Percentiles rank a stretch among this genome's conserved stretches.
phyloP scores from a whole-genome alignment of 257 asterid genomes.

The Fraxinus pennsylvanica region DNA sequence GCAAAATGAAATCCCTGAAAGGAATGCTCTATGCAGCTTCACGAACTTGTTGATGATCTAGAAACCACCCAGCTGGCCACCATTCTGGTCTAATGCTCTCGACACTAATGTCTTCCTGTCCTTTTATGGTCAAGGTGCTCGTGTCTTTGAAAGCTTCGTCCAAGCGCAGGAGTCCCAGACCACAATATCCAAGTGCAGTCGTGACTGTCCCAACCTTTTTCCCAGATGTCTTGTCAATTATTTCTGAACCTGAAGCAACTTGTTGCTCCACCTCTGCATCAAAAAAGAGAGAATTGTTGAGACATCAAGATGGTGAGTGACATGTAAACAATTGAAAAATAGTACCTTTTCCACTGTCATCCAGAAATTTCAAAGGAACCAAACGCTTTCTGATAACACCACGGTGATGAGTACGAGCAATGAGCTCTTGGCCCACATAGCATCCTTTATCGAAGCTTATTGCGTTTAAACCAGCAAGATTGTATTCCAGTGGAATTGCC shows the following conservation, averaged over 20 bases:
- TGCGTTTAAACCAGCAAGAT: constrained; percentile 77
- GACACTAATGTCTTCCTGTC: constrained; percentile 55
- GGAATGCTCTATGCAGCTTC: constrained; percentile 39
- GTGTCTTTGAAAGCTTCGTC: constrained; percentile 59
- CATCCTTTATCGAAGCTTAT: constrained; percentile 96
- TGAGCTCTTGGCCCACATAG: constrained; percentile 88
- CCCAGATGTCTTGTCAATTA: constrained; percentile 48
- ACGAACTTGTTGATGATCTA: constrained; percentile 36
- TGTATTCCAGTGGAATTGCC: constrained; percentile 87
- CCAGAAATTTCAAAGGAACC: constrained; percentile 65
- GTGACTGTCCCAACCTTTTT: constrained; percentile 69
- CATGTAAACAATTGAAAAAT: neutral
- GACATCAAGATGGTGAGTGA: neutral
- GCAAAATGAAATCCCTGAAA: neutral
- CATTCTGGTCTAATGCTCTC: constrained; percentile 68
- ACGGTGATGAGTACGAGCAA: constrained; percentile 88
- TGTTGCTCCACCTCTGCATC: constrained; percentile 52
- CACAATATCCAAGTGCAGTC: constrained; percentile 72
- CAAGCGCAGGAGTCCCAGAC: constrained; percentile 67
- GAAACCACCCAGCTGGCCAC: constrained; percentile 91
- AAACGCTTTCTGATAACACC: constrained; percentile 83
- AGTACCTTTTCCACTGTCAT: constrained; percentile 56
- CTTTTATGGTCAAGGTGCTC: constrained; percentile 46
- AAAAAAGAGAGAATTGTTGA: neutral
- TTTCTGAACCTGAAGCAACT: constrained; percentile 66